Percentiles rank a stretch among this genome's conserved stretches.
Evolutionary conservation across 2,329 filamentous ascomycete species (phyloP).

Genomic region (Colletotrichum musicola): DNA sequence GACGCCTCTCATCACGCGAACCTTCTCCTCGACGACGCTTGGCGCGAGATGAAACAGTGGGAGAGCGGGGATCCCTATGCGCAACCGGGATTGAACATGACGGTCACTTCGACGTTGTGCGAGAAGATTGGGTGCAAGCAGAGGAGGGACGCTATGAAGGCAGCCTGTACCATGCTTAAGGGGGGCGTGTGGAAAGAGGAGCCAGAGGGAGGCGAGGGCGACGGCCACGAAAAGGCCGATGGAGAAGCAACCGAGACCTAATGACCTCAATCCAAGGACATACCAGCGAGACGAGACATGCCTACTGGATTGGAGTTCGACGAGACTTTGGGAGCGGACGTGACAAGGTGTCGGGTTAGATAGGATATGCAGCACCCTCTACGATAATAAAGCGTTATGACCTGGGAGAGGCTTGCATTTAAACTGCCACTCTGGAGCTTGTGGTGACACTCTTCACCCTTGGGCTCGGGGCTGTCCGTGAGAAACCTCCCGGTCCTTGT

Average conservation of each 20-base stretch:
- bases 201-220: not conserved
- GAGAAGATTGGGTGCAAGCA: slow-evolving; percentile 28
- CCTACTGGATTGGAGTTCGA: not conserved
- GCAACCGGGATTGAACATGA: slow-evolving; percentile 39
- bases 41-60: slow-evolving; percentile 37
- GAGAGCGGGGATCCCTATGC: slow-evolving; percentile 33
- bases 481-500: not conserved
- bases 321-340: not conserved
- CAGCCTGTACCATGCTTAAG: slow-evolving; percentile 28
- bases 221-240: slow-evolving; percentile 13
- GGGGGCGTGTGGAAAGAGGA: slow-evolving; percentile 24
- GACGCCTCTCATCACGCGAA: slow-evolving; percentile 28
- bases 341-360: slow-evolving; percentile 2
- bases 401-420: not conserved
- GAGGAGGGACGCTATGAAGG: slow-evolving; percentile 11
- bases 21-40: slow-evolving; percentile 33
- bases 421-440: not conserved
- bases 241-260: not conserved
- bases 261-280: not conserved
- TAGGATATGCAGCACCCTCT: not conserved
- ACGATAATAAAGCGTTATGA: slow-evolving; percentile 28
- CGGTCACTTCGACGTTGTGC: slow-evolving; percentile 15
- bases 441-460: not conserved
- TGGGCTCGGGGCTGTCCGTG: too few relatives aligned
- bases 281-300: not conserved